These are phyloP conservation scores for Aspergillus persii DNA, from an alignment of 2,329 filamentous ascomycete species.

Conservation along the genomic window DNA sequence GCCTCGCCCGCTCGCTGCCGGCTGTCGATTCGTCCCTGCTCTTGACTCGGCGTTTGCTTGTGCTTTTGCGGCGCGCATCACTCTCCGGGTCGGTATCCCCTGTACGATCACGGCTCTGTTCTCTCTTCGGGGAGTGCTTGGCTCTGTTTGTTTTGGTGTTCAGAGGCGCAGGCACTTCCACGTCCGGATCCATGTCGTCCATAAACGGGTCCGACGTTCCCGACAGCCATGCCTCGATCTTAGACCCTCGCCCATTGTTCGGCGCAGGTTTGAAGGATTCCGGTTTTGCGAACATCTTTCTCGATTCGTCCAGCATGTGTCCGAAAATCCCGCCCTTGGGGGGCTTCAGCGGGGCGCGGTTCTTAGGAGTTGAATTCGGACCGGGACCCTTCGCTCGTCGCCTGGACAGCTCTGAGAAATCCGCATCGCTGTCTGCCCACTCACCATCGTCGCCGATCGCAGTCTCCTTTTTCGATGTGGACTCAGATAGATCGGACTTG, in stretches of 20 bases:
- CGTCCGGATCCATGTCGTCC: slow-evolving; percentile 43
- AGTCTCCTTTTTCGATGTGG: slow-evolving; percentile 25
- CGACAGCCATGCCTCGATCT: slow-evolving; percentile 63
- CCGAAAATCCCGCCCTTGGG: slow-evolving; percentile 44
- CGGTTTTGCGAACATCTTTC: slow-evolving; percentile 45
- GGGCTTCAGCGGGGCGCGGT: slow-evolving; percentile 24
- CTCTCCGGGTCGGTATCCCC: slow-evolving; percentile 25
- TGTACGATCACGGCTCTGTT: slow-evolving; percentile 17
- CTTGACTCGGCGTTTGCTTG: slow-evolving; percentile 20
- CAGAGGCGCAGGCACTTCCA: slow-evolving; percentile 41
- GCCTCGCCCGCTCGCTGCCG: slow-evolving; percentile 16
- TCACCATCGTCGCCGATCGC: slow-evolving; percentile 32
- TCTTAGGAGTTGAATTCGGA: slow-evolving; percentile 15
- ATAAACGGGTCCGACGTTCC: slow-evolving; percentile 56
- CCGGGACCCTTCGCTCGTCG: slow-evolving; percentile 32
- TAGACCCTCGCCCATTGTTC: slow-evolving; percentile 42
- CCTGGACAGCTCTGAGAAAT: slow-evolving; percentile 40
- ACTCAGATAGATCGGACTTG: slow-evolving; percentile 23
- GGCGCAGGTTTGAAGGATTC: slow-evolving; percentile 39
- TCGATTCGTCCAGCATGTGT: slow-evolving; percentile 45
- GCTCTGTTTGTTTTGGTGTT: slow-evolving; percentile 41
- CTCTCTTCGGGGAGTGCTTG: slow-evolving; percentile 26
- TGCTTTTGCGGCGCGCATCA: slow-evolving; percentile 25
- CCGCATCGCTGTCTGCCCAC: slow-evolving; percentile 39
- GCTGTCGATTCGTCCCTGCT: slow-evolving; percentile 17